These are phyloP conservation scores for Circinella umbellata DNA, from an alignment of 371 early-diverging fungal genomes.

Conservation along the genomic window DNA sequence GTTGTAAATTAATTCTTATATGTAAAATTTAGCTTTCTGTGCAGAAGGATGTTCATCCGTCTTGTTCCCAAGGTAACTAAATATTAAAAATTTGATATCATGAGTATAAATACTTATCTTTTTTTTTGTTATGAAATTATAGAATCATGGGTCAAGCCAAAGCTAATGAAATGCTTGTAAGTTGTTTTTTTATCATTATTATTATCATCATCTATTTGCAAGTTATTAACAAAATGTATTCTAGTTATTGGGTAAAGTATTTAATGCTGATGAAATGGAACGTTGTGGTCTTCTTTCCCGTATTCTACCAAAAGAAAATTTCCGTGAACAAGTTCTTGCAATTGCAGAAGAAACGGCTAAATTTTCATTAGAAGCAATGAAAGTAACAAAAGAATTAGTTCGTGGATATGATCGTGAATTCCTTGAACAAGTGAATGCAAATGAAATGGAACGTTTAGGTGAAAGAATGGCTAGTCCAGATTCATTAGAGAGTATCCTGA, in stretches of 20 bases:
- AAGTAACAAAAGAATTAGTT: conserved; percentile 60
- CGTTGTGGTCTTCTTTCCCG: conserved; percentile 53
- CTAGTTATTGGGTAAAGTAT: conserved; percentile 57
- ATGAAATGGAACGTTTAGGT: conserved; percentile 49
- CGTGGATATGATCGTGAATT: conserved; percentile 51
- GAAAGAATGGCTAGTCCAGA: conserved; percentile 40
- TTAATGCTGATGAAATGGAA: conserved; percentile 59
- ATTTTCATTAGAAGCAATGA: conserved; percentile 57
- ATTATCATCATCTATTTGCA: background rate
- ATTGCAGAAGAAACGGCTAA: conserved; percentile 56
- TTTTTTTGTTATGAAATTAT: conserved; percentile 4
- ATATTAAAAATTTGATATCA: background rate
- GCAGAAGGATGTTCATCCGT: conserved; percentile 71
- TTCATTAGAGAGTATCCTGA: conserved; percentile 34
- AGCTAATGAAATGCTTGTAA: conserved; percentile 70
- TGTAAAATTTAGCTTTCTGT: conserved; percentile 55
- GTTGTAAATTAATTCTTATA: background rate
- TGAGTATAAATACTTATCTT: background rate
- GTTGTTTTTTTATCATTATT: background rate
- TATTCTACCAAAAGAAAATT: conserved; percentile 57
- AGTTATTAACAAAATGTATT: background rate
- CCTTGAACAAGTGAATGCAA: conserved; percentile 47
- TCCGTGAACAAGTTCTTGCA: conserved; percentile 53
- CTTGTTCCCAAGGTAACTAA: conserved; percentile 58
- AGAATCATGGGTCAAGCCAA: conserved; percentile 62